A percentile compares a stretch with the other conserved stretches of the same genome.
Evolutionary conservation across 2,329 filamentous ascomycete genomes (phyloP).

Genomic region (Trichophyton verrucosum): DNA sequence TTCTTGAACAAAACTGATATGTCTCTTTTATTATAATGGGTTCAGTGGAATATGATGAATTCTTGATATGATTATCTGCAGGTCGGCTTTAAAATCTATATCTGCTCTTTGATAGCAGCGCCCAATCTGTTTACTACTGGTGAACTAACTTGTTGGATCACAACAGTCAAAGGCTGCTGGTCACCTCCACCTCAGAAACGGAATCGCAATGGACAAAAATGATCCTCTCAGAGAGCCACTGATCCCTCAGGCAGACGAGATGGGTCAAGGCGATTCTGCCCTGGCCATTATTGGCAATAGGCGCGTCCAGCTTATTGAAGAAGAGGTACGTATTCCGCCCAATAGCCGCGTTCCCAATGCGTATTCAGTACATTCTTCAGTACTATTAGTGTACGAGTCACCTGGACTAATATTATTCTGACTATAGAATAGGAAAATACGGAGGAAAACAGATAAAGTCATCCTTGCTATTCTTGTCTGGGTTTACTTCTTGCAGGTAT

Average conservation of each 20-base stretch:
- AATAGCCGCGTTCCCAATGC: background rate
- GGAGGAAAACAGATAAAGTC: constrained; percentile 48
- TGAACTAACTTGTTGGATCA: no score
- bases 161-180: background rate
- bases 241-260: background rate
- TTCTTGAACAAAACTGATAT: background rate
- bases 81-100: background rate
- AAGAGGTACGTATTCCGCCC: constrained; percentile 20
- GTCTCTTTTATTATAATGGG: no score
- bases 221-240: background rate
- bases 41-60: no score
- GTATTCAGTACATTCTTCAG: background rate
- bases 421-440: constrained; percentile 42
- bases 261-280: constrained; percentile 1
- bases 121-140: background rate
- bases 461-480: constrained; percentile 41
- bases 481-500: constrained; percentile 34
- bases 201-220: background rate
- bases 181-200: background rate
- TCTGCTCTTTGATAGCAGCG: background rate
- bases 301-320: constrained; percentile 17
- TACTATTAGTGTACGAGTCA: background rate
- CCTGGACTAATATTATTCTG: background rate
- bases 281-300: constrained; percentile 6
- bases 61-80: no score